phyloP scores from a whole-genome alignment of 2,329 filamentous ascomycete genomes.

The Epichloe uncinata region DNA sequence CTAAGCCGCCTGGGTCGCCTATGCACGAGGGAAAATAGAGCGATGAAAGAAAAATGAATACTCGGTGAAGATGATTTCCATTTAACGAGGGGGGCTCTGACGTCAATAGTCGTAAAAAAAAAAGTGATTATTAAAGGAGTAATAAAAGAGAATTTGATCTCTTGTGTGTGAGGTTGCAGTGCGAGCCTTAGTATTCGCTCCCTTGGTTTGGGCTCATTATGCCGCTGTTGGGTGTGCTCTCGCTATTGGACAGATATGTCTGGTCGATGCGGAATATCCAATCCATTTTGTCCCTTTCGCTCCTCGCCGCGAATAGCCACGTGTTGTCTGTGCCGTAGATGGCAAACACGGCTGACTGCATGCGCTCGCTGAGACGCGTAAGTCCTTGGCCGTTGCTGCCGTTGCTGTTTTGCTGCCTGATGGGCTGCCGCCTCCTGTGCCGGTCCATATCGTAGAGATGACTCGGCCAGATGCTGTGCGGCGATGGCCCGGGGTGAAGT shows the following conservation, averaged over 20 bases:
- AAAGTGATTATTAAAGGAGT: background rate
- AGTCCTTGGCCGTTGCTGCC: slow-evolving; percentile 26
- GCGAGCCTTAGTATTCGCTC: slow-evolving; percentile 16
- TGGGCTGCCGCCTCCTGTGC: slow-evolving; percentile 22
- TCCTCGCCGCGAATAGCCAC: slow-evolving; percentile 83
- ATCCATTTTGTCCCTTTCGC: slow-evolving; percentile 84
- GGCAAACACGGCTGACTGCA: slow-evolving; percentile 71
- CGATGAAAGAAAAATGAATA: no score
- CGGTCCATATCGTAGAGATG: slow-evolving; percentile 43
- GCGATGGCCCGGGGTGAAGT: slow-evolving; percentile 33
- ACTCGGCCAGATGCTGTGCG: slow-evolving; percentile 37
- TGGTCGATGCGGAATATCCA: slow-evolving; percentile 96
- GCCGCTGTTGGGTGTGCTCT: slow-evolving; percentile 26
- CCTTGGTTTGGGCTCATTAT: slow-evolving; percentile 21
- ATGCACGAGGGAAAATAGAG: background rate
- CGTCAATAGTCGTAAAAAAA: background rate
- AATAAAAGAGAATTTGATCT: background rate
- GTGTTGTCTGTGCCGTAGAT: slow-evolving; percentile 91
- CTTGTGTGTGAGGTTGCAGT: background rate
- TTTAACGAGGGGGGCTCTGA: no score
- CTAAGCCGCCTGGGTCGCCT: slow-evolving; percentile 2
- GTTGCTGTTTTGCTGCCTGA: background rate
- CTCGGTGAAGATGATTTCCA: no score
- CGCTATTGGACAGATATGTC: slow-evolving; percentile 43
- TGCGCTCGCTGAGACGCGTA: slow-evolving; percentile 41